Percentiles rank a stretch among this genome's conserved stretches.
phyloP scores from a whole-genome alignment of 2,329 filamentous ascomycete genomes.

The Stagonosporopsis rhizophila region DNA sequence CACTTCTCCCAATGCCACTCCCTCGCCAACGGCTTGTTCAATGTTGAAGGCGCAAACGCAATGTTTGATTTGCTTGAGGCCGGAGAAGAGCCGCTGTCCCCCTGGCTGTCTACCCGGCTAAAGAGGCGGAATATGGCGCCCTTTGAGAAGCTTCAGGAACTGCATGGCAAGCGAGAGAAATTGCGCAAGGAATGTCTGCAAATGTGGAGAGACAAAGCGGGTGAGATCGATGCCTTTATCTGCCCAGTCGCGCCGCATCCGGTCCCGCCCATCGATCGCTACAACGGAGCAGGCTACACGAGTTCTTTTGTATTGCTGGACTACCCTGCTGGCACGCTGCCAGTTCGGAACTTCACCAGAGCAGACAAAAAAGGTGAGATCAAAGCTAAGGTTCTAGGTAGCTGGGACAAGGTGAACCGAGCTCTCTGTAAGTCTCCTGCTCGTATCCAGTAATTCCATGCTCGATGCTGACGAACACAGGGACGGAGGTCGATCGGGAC shows the following conservation, averaged over 20 bases:
- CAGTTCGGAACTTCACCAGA: constrained; percentile 59
- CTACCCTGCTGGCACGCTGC: constrained; percentile 65
- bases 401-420: constrained; percentile 68
- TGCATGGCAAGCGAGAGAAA: constrained; percentile 61
- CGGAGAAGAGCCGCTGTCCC: constrained; percentile 64
- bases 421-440: constrained; percentile 58
- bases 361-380: constrained; percentile 61
- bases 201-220: constrained; percentile 60
- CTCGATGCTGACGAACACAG: constrained; percentile 22
- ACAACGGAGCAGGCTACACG: constrained; percentile 69
- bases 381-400: constrained; percentile 52
- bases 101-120: constrained; percentile 64
- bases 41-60: constrained; percentile 62
- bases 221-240: constrained; percentile 66
- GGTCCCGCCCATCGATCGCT: constrained; percentile 66
- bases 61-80: constrained; percentile 65
- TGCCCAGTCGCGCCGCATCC: constrained; percentile 70
- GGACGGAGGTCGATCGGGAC: constrained; percentile 58
- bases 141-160: constrained; percentile 57
- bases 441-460: background rate
- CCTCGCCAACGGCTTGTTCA: constrained; percentile 65
- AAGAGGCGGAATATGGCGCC: constrained; percentile 57
- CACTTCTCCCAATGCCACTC: constrained; percentile 63
- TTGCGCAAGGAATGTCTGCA: constrained; percentile 64
- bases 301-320: constrained; percentile 68